Percentiles rank a stretch among this genome's conserved stretches.
phyloP scores from a whole-genome alignment of 305 asterid genomes.

The Fraxinus velutina region DNA sequence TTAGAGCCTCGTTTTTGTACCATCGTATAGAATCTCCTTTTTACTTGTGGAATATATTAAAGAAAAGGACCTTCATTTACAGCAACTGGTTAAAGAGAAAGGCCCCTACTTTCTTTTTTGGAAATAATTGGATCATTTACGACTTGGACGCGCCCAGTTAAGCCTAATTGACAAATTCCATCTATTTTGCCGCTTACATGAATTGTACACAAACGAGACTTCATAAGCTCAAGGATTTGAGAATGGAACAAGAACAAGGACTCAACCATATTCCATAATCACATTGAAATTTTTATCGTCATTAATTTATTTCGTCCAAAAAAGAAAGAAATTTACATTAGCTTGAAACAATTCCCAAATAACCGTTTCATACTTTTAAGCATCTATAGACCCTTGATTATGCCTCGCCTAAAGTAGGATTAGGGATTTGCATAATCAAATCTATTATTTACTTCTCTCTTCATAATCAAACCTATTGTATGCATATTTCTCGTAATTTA shows the following conservation, averaged over 20 bases:
- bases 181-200: neutral
- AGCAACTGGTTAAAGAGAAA: conserved; percentile 44
- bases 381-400: neutral
- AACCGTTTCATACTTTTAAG: neutral
- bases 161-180: neutral
- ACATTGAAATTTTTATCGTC: too few species aligned
- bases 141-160: neutral
- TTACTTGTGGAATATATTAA: conserved; percentile 65
- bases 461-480: neutral
- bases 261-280: neutral
- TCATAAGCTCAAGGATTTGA: too few species aligned
- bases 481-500: neutral
- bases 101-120: conserved; percentile 20
- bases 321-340: neutral
- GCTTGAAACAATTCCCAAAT: neutral
- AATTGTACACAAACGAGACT: neutral
- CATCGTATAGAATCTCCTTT: conserved; percentile 78
- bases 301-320: neutral
- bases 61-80: conserved; percentile 45
- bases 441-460: neutral
- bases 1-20: conserved; percentile 45
- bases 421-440: neutral
- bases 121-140: neutral
- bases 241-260: neutral
- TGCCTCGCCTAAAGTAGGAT: neutral